These are phyloP conservation scores for Pyrrhoderma noxium DNA, from an alignment of 1,284 basidiomycete species.

Conservation along the genomic window DNA sequence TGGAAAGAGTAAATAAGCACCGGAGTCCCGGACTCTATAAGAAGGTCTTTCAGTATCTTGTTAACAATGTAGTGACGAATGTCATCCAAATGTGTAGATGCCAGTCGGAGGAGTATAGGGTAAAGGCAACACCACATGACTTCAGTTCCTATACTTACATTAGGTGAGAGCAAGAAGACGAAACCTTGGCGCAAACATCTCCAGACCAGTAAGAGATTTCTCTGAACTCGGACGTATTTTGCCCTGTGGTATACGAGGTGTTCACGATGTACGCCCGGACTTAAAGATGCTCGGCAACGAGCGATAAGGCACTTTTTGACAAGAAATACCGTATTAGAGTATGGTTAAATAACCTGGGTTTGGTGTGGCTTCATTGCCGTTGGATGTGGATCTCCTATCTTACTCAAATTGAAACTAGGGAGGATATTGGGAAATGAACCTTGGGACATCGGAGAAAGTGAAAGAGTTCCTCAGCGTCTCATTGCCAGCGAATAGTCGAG, in stretches of 20 bases:
- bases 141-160: not conserved
- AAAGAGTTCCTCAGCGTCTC: no score
- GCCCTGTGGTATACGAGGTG: constrained; percentile 8
- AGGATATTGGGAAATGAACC: no score
- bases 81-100: no score
- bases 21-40: constrained; percentile 11
- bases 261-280: constrained; percentile 8
- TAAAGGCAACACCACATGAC: no score
- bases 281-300: constrained; percentile 13
- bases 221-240: constrained; percentile 2
- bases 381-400: not conserved
- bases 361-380: not conserved
- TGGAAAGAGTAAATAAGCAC: constrained; percentile 15
- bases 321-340: constrained; percentile 5
- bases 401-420: no score
- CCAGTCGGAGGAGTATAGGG: no score
- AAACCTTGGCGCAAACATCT: constrained; percentile 6
- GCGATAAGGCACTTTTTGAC: constrained; percentile 4
- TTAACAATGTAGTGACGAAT: not conserved
- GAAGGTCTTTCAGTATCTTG: constrained; percentile 1
- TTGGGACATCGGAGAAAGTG: no score
- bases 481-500: no score
- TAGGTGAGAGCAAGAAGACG: constrained; percentile 7
- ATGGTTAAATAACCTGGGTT: not conserved
- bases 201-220: constrained; percentile 6